Evolutionary conservation across 2,329 filamentous ascomycete species (phyloP), one percentile per base, ranked within the genome.

Genomic region (Colletotrichum sp.): DNA sequence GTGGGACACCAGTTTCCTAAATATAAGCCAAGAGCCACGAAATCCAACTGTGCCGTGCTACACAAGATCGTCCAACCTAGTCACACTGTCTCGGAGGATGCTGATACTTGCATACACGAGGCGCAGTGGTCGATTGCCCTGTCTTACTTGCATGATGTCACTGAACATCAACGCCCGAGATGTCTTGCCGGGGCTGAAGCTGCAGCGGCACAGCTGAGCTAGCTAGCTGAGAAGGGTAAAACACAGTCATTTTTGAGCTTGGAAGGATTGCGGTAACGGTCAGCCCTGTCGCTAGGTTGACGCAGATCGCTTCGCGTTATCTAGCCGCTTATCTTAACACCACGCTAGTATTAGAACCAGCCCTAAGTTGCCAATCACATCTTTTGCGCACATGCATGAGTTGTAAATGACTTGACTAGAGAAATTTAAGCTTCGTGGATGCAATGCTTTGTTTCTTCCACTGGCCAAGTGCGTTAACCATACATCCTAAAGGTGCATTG

Each of bases 401-500:
- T 52, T 52, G 44, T 52, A 4, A 3, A 12, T 2, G 44, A 8
- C 44, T 24, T 21, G 44, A 21, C n/a, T 13, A 4, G 6, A 52
- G 6, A 52, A 13, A 3, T 52, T 52, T 21, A 52, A 21, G 44
- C 44, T 52, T 52, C 1, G 44, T 1, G n/a, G 6, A 52, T 5
- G 44, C 18, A 49, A 21, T 52, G 6, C 1, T 4, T 52, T 52
- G 3, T 52, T 52, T 8, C 12, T 52, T 13, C n/a, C 1, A 21
- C 44, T 21, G 12, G 3, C 2, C n/a, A 13, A 52, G 10, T 21
- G n/a, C n/a, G 2, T 13, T 8, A 1, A 3, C 0, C 12, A 7
- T 5, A 10, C 44, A n/a, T 4, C n/a, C 6, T 52, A 21, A 49
- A 10, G 0, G 10, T 52, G 44, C 44, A 21, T 52, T 4, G n/a